phyloP scores from a whole-genome alignment of 768 basidiomycete species.

The Mycena metata region DNA sequence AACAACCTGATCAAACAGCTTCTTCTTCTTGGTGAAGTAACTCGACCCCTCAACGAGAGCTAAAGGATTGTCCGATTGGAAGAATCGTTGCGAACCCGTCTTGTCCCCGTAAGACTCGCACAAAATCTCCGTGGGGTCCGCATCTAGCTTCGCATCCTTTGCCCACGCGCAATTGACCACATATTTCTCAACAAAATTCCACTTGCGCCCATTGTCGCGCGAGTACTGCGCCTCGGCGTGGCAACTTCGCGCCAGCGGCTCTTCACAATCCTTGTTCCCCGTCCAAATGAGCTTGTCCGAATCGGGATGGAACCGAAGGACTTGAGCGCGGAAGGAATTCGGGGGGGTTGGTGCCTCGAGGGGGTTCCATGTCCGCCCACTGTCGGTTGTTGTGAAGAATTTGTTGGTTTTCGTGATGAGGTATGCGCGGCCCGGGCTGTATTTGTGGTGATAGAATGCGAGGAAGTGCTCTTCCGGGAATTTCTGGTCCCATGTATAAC shows the following conservation, averaged over 20 bases:
- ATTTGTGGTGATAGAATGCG: constrained; percentile 89
- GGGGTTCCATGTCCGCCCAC: constrained; percentile 78
- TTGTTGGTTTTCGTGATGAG: constrained; percentile 78
- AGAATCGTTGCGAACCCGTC: constrained; percentile 78
- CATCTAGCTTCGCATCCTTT: constrained; percentile 78
- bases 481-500: constrained; percentile 88
- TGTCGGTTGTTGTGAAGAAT: constrained; percentile 87
- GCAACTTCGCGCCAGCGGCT: constrained; percentile 62
- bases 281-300: constrained; percentile 93
- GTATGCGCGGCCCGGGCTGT: constrained; percentile 86
- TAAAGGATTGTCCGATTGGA: constrained; percentile 71
- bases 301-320: constrained; percentile 89
- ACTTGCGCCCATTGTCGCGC: constrained; percentile 80
- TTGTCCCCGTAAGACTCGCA: constrained; percentile 93
- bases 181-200: constrained; percentile 86
- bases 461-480: constrained; percentile 75
- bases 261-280: constrained; percentile 77
- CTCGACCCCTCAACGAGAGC: constrained; percentile 83
- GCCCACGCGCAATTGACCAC: constrained; percentile 95
- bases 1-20: constrained; percentile 88
- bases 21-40: constrained; percentile 79
- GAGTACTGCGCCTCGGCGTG: constrained; percentile 83
- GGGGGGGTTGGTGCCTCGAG: constrained; percentile 75
- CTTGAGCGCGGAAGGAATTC: constrained; percentile 81
- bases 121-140: constrained; percentile 90